Evolutionary conservation across 2,329 filamentous ascomycete species (phyloP).

Genomic region (Penicillium corylophilum): DNA sequence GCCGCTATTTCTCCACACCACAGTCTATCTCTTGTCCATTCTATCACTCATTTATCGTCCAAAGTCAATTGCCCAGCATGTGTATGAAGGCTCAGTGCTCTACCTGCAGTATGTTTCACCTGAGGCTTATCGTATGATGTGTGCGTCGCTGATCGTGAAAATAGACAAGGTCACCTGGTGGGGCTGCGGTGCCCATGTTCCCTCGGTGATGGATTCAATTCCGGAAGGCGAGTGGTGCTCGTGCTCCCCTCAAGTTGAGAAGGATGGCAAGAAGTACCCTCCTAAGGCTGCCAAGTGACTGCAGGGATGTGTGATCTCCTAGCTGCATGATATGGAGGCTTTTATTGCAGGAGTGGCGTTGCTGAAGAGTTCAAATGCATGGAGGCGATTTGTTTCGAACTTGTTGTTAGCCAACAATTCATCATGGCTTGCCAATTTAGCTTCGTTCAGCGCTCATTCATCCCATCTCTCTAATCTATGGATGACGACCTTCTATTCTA

Average conservation of each 20-base stretch:
- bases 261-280: constrained; percentile 62
- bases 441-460: background rate
- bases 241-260: constrained; percentile 63
- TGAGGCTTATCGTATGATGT: too few species aligned
- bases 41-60: background rate
- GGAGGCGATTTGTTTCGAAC: background rate
- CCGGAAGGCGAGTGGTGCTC: constrained; percentile 61
- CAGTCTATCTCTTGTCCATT: background rate
- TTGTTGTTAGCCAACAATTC: background rate
- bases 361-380: background rate
- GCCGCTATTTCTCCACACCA: background rate
- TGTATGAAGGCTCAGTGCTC: constrained; percentile 64
- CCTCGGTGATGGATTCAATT: constrained; percentile 61
- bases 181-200: constrained; percentile 64
- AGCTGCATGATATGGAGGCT: background rate
- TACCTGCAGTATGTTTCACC: constrained; percentile 58
- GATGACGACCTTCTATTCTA: background rate
- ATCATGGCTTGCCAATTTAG: background rate
- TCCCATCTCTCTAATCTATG: background rate
- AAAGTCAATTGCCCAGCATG: constrained; percentile 48
- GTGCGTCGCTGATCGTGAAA: constrained; percentile 5
- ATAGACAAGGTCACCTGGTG: constrained; percentile 63
- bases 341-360: background rate
- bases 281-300: constrained; percentile 58
- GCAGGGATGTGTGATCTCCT: constrained; percentile 22